Conservation (phyloP, 257 asterid genomes). For the Lycium ferocissimum region DNA sequence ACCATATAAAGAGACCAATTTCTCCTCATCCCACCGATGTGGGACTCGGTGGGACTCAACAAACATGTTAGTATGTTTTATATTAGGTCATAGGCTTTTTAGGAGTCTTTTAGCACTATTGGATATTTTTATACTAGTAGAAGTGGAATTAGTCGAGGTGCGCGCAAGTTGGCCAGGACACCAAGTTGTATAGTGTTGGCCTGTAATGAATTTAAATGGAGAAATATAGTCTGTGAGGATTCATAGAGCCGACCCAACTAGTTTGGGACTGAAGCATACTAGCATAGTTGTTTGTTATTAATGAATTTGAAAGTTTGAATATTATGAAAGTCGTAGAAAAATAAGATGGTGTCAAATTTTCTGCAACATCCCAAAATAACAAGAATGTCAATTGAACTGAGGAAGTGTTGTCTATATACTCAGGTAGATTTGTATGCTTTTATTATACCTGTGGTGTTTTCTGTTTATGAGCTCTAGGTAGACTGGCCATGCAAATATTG, state of each 20-base stretch:
- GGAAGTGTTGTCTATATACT: neutral
- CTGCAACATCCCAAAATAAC: neutral
- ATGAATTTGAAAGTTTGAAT: slow-evolving; percentile 17
- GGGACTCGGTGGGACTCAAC: too few relatives aligned
- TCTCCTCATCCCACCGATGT: too few relatives aligned
- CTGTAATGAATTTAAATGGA: neutral
- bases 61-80: neutral
- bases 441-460: neutral
- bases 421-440: neutral
- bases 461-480: slow-evolving; percentile 19
- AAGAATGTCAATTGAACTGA: slow-evolving; percentile 15
- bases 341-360: neutral
- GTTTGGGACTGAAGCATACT: neutral
- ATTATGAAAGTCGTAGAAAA: neutral
- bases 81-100: neutral
- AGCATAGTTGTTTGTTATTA: neutral
- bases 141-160: neutral
- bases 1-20: too few relatives aligned
- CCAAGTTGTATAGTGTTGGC: neutral
- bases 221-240: neutral
- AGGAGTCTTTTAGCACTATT: neutral
- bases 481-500: neutral
- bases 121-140: neutral
- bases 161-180: too few relatives aligned
- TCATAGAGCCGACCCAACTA: neutral